A percentile compares a stretch with the other conserved stretches of the same genome.
Conservation (phyloP, 225 moss, liverwort and hornwort genomes). For the Thuidium tamariscinum region DNA sequence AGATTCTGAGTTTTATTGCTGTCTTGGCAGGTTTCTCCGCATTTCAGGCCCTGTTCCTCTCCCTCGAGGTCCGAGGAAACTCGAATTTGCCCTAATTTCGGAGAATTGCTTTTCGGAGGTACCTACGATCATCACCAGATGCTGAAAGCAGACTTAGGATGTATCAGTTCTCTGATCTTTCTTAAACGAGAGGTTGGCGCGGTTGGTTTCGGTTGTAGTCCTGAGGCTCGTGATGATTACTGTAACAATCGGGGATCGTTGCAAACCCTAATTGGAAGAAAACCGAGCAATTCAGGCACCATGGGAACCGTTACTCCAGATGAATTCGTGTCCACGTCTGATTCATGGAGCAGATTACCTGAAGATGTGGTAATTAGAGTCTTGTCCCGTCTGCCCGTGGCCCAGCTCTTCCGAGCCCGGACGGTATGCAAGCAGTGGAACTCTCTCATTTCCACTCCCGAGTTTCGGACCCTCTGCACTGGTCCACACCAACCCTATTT, state of each 20-base stretch:
- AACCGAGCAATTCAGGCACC: neutral
- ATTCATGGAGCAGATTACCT: slow-evolving; percentile 25
- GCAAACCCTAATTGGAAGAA: neutral
- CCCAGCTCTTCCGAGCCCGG: slow-evolving; percentile 16
- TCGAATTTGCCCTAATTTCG: neutral
- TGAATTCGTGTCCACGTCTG: neutral
- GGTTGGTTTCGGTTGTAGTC: neutral
- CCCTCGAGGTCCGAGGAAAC: neutral
- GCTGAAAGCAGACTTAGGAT: neutral
- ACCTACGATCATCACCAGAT: neutral
- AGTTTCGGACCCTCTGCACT: slow-evolving; percentile 9
- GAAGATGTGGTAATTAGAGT: slow-evolving; percentile 29
- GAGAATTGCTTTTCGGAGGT: neutral
- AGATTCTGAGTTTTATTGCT: neutral
- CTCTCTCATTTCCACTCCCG: neutral
- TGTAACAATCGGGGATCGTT: neutral
- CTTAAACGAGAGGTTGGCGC: neutral
- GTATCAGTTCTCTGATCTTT: neutral
- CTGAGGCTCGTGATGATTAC: neutral
- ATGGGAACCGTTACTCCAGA: slow-evolving; percentile 4
- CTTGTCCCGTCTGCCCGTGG: slow-evolving; percentile 23
- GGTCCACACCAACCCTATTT: slow-evolving; percentile 12
- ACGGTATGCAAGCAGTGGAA: slow-evolving; percentile 47
- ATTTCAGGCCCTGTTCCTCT: neutral
- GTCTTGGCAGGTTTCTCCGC: neutral